Base-by-base conservation (phyloP, 2,329 filamentous ascomycete species). In the Lachnum nothofagi region DNA sequence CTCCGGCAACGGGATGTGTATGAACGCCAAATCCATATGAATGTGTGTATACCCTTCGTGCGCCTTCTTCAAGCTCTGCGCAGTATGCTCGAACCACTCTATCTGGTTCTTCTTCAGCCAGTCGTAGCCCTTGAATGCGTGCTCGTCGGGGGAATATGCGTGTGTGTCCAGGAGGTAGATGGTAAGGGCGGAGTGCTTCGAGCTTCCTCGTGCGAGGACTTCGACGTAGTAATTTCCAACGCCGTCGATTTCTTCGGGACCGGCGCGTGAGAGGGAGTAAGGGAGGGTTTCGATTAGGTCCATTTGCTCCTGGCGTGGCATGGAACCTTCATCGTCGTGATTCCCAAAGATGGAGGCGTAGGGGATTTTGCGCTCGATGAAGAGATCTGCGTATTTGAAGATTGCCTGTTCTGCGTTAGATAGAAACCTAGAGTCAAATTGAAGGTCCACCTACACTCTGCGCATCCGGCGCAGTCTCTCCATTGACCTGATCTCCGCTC, bases 281-380 rank as follows among this genome's bases (percentile, higher is more conserved):
- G 93, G 93, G 0, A 98, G 76, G 1, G 83, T 82, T 66, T 95
- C 83, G 60, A 95, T 82, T 12, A 98, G 75, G 3, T 82, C 75
- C 91, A 98, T 97, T 63, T 93, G 85, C 2, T 80, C 79, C 4
- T 78, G 73, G 48, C 93, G 85, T 14, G 83, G 80, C 56, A 96
- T 77, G 39, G 87, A 82, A 0, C 59, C 61, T 72, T 97, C 91
- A 62, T 97, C 91, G 63, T 98, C 93, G 67, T 98, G 93, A 66
- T 98, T 98, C 48, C 93, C 93, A 63, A 97, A 96, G 51, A 98
- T 97, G 52, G 85, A 84, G 14, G 90, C 88, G 63, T 94, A 97
- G 0, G 93, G 93, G 31, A 97, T 89, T 61, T 89, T 88, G 66
- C 87, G 87, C 66, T 89, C 82, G 54, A 89, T 86, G 43, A 98